Evolutionary conservation across 768 basidiomycete species (phyloP).

Genomic region (Phaeotremella fagi): DNA sequence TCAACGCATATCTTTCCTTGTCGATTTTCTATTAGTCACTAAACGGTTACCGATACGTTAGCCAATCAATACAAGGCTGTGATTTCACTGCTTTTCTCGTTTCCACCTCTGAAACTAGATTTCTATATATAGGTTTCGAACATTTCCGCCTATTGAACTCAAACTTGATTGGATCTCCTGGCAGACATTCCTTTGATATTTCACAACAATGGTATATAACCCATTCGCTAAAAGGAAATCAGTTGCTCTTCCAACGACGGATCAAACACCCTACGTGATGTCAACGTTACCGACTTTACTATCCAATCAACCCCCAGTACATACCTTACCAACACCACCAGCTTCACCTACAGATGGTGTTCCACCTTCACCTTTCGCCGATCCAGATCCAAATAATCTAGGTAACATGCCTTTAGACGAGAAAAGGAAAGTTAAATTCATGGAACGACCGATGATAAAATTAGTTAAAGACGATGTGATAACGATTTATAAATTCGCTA

Average conservation of each 20-base stretch:
- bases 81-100: no score
- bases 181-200: no score
- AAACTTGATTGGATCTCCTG: no score
- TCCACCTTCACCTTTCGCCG: neutral
- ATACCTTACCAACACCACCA: neutral
- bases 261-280: neutral
- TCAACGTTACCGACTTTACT: neutral
- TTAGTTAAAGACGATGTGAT: constrained; percentile 7
- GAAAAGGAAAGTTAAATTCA: neutral
- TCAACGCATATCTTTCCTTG: no score
- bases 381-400: neutral
- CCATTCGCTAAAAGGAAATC: neutral
- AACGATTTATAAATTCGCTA: constrained; percentile 21
- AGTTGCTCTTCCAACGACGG: neutral
- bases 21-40: no score
- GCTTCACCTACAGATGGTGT: neutral
- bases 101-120: no score
- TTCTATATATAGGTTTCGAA: no score
- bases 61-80: no score
- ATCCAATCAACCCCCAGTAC: neutral
- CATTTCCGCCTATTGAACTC: no score
- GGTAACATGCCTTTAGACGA: no score
- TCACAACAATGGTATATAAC: neutral
- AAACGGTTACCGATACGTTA: no score
- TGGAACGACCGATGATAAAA: neutral